phyloP scores from a whole-genome alignment of 73 alveolate species.

The Effrenium voratum region DNA sequence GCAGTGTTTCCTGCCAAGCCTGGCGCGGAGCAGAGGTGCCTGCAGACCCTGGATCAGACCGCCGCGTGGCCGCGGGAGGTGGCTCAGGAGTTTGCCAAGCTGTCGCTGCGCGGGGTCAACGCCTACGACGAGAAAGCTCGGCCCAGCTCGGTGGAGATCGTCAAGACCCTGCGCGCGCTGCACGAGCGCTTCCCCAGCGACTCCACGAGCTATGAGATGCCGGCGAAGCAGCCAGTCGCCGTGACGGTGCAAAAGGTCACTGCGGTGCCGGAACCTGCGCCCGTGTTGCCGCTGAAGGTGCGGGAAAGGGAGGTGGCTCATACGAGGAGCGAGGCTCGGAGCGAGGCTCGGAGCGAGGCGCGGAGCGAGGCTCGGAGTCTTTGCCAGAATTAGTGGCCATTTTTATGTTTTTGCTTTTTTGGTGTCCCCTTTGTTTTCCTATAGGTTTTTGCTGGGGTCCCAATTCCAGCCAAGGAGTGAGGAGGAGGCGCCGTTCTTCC shows the following conservation, averaged over 20 bases:
- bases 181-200: background rate
- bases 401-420: background rate
- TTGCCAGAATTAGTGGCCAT: too few relatives aligned
- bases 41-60: background rate
- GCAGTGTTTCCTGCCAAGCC: background rate
- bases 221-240: too few relatives aligned
- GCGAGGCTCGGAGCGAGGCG: too few relatives aligned
- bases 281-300: too few relatives aligned
- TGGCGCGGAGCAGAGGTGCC: constrained; percentile 24
- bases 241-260: background rate
- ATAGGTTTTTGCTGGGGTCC: too few relatives aligned
- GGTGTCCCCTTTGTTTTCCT: background rate
- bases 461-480: too few relatives aligned
- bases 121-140: background rate
- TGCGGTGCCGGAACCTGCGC: too few relatives aligned
- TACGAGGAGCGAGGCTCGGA: too few relatives aligned
- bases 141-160: constrained; percentile 38
- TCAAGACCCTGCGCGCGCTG: background rate
- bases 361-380: too few relatives aligned
- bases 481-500: constrained; percentile 1
- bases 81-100: constrained; percentile 18
- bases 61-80: constrained; percentile 23
- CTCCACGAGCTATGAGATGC: background rate
- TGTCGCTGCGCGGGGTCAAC: background rate
- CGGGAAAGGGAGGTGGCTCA: too few relatives aligned